Evolutionary conservation across 768 basidiomycete genomes (phyloP).

Genomic region (Amyloporia xantha): DNA sequence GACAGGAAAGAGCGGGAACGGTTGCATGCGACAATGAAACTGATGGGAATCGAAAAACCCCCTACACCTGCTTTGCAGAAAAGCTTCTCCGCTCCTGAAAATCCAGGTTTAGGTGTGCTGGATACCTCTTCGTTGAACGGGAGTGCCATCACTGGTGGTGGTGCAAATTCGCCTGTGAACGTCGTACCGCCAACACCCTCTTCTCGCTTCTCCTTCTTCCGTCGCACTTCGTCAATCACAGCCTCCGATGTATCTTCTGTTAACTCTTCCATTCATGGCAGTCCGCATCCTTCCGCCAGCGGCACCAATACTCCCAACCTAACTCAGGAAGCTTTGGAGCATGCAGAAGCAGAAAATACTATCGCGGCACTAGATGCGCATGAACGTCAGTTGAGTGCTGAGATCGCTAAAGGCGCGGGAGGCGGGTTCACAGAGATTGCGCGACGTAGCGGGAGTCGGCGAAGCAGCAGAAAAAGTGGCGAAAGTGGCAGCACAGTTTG

Average conservation of each 20-base stretch:
- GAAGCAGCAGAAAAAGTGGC: slow-evolving; percentile 50
- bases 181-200: slow-evolving; percentile 26
- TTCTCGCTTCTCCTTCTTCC: slow-evolving; percentile 68
- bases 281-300: slow-evolving; percentile 9
- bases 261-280: slow-evolving; percentile 30
- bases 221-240: slow-evolving; percentile 37
- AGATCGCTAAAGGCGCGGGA: slow-evolving; percentile 66
- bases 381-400: slow-evolving; percentile 63
- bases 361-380: slow-evolving; percentile 76
- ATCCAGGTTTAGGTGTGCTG: background rate
- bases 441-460: slow-evolving; percentile 44
- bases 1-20: slow-evolving; percentile 83
- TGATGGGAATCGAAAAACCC: slow-evolving; percentile 84
- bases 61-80: slow-evolving; percentile 35
- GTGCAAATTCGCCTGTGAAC: slow-evolving; percentile 17
- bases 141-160: slow-evolving; percentile 16
- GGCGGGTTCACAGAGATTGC: slow-evolving; percentile 79
- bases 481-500: slow-evolving; percentile 76
- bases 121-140: slow-evolving; percentile 2
- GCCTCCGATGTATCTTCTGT: slow-evolving; percentile 44
- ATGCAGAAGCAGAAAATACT: slow-evolving; percentile 69
- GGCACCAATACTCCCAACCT: slow-evolving; percentile 34
- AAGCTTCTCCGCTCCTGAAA: slow-evolving; percentile 31
- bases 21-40: slow-evolving; percentile 84
- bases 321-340: slow-evolving; percentile 72